Evolutionary conservation across 345 rosid genomes (phyloP), one percentile per base, ranked within the genome.

Genomic region (Streptanthus diversifolius): DNA sequence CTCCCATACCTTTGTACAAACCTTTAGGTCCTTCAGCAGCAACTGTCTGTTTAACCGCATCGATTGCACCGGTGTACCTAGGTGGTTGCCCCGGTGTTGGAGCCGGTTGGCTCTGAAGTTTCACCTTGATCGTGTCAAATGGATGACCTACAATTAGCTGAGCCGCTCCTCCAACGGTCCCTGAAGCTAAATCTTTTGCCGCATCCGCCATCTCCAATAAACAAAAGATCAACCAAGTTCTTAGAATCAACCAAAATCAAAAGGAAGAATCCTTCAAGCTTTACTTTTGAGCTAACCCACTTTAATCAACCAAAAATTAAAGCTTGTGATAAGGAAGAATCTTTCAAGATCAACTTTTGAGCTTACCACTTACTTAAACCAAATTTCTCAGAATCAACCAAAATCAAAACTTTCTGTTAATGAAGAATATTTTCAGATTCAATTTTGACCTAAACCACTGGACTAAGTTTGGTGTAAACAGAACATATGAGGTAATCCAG

Each of bases 1-100:
- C 99, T 21, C 99, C 99, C 99, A 95, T 95, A 29, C 99, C 98
- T 74, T 95, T 95, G 80, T 86, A 95, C 77, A 95, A 79, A 70
- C 98, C 99, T 71, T 92, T 79, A 12, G 91, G 88, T 17, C 99
- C 98, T 87, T 95, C 99, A 5, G 95, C 86, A 59, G 92, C 87
- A 70, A 95, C 1, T 27, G 99, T 95, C 77, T 90, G 85, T 77
- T 63, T 86, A 64, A 92, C 96, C 15, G 97, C 97, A 82, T 95
- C 97, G 66, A 88, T 82, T 18, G 98, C 99, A 47, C 99, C 92
- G 0, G 83, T 68, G 72, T 74, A 95, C 78, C 85, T 90, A 22
- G 83, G 95, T 68, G 85, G 78, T 59, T 90, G 98, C 58, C 98
- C 98, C 0, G 96, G 95, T 33, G 80, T 70, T 22, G 97, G 89